Base-by-base conservation (phyloP, 2,329 filamentous ascomycete genomes). In the Trichoderma atrobrunneum region DNA sequence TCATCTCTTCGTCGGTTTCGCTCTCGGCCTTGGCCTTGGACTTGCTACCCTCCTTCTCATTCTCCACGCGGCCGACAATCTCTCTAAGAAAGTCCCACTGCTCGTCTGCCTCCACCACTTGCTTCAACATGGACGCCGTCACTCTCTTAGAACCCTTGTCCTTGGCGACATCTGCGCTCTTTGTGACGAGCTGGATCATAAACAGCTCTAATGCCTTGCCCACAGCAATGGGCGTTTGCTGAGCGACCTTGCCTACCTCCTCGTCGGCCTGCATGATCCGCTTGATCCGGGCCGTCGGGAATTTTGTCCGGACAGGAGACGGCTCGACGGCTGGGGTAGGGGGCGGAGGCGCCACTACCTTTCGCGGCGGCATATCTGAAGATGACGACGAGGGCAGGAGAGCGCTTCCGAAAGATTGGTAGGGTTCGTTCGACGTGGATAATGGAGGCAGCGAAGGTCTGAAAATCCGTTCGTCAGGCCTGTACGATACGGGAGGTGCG, bases 191-290 rank as follows among this genome's bases (percentile, higher is more conserved):
- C 56, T 93, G 91, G 74, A 98, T 94, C 96, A 99, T 99, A 81
- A 99, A 99, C 10, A 99, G 87, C 83, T 99, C 96, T 7, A 99
- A 87, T 18, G 96, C 96, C 85, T 98, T 98, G 76, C 93, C 93
- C 59, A 98, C 95, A 30, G 95, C 96, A 71, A 97, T 97, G 18
- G 95, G 95, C 0, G 96, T 98, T 74, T 98, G 96, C 82, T 99
- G 96, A 5, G 96, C 95, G 11, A 99, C 96, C 84, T 99, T 99
- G 74, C 96, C 96, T 0, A 99, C 95, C 80, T 99, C 96, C 79
- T 99, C 96, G 79, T 99, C 96, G 12, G 95, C 95, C 83, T 99
- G 96, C 96, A 99, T 98, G 78, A 99, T 98, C 66, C 96, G 91
- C 87, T 99, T 99, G 85, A 99, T 99, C 74, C 96, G 89, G 16